Conservation (phyloP, 495 filamentous ascomycete genomes). For the Penicillium antarcticum region DNA sequence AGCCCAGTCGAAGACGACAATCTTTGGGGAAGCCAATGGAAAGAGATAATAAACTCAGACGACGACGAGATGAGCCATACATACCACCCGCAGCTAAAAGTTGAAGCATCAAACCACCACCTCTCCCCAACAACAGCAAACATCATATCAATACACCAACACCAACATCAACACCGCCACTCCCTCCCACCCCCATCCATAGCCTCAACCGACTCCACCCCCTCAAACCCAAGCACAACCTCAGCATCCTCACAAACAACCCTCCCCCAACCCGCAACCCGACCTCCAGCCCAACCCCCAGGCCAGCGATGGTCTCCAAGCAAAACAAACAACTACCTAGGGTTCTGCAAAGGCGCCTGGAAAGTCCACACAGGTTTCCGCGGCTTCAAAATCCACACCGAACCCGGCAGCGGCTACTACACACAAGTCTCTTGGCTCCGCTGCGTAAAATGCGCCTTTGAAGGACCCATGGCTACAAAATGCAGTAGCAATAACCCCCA, state of each 20-base stretch:
- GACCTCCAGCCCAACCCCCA: background rate
- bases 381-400: constrained; percentile 29
- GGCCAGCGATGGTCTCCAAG: constrained; percentile 21
- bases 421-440: constrained; percentile 31
- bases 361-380: constrained; percentile 38
- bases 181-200: constrained; percentile 6
- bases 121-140: background rate
- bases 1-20: background rate
- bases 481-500: background rate
- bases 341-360: constrained; percentile 54
- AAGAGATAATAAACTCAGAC: background rate
- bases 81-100: background rate
- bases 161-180: background rate
- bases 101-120: background rate
- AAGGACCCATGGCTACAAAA: constrained; percentile 25
- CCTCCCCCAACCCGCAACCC: background rate
- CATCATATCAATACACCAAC: background rate
- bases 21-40: background rate
- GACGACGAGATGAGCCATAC: background rate
- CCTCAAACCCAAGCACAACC: constrained; percentile 1
- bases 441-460: constrained; percentile 43
- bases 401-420: constrained; percentile 35
- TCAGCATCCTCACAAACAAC: constrained; percentile 8
- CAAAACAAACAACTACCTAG: constrained; percentile 43
- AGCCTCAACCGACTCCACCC: constrained; percentile 10